Conservation (phyloP, 371 early-diverging fungal species). For the Mucor racemosus region DNA sequence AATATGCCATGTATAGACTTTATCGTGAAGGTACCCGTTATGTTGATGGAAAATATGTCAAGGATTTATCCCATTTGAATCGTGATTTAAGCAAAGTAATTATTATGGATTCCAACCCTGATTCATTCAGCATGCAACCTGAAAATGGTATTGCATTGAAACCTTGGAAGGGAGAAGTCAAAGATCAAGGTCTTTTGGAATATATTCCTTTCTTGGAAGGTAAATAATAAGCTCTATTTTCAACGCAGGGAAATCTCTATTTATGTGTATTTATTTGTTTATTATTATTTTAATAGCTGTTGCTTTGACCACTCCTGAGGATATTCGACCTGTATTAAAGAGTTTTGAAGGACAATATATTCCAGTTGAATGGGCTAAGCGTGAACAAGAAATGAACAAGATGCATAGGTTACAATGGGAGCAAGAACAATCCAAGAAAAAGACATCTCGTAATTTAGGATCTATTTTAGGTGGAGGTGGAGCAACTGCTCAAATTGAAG, state of each 20-base stretch:
- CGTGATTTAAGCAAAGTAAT: slow-evolving; percentile 92
- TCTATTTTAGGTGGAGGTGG: slow-evolving; percentile 49
- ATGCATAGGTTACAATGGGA: slow-evolving; percentile 74
- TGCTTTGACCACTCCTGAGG: slow-evolving; percentile 74
- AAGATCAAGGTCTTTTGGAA: slow-evolving; percentile 80
- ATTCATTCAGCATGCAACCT: slow-evolving; percentile 83
- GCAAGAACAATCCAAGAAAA: slow-evolving; percentile 64
- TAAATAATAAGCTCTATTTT: slow-evolving; percentile 25
- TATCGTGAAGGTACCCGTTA: slow-evolving; percentile 90
- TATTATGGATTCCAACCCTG: slow-evolving; percentile 88
- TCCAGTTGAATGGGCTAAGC: slow-evolving; percentile 71
- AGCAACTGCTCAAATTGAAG: slow-evolving; percentile 35
- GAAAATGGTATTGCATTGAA: slow-evolving; percentile 87
- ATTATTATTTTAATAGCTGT: slow-evolving; percentile 45
- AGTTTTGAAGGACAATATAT: slow-evolving; percentile 72
- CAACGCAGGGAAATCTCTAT: not conserved
- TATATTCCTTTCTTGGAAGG: slow-evolving; percentile 92
- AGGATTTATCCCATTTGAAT: slow-evolving; percentile 92
- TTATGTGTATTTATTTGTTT: slow-evolving; percentile 2
- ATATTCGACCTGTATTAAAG: slow-evolving; percentile 74
- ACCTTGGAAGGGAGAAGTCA: slow-evolving; percentile 86
- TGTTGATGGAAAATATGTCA: slow-evolving; percentile 83
- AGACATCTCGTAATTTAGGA: slow-evolving; percentile 45
- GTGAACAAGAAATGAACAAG: slow-evolving; percentile 72
- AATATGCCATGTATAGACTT: slow-evolving; percentile 83